These are phyloP conservation scores for Candida ponderosae DNA, from an alignment of 805 yeast genomes.

Conservation along the genomic window DNA sequence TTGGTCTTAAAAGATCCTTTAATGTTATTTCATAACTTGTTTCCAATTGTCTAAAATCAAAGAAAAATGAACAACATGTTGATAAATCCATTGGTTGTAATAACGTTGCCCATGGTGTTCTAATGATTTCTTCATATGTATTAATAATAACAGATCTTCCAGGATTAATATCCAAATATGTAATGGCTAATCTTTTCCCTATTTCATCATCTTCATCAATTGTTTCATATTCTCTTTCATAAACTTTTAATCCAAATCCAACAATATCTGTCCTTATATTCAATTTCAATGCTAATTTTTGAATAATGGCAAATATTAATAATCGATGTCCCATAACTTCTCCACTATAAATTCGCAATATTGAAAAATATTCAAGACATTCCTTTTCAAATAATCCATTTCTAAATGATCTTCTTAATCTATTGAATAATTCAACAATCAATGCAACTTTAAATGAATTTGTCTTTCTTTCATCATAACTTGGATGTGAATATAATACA, in stretches of 20 bases:
- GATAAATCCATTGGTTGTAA: neutral
- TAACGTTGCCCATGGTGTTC: neutral
- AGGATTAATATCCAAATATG: neutral
- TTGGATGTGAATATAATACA: neutral
- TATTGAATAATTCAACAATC: neutral
- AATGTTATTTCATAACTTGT: neutral
- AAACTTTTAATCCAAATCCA: neutral
- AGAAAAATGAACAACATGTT: neutral
- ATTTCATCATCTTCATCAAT: neutral
- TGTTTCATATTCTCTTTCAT: neutral
- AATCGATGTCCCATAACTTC: conserved; percentile 6
- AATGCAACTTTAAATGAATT: neutral
- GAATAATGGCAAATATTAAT: neutral
- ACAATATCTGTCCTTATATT: neutral
- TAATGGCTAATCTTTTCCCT: neutral
- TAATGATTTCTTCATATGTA: neutral
- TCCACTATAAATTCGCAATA: conserved; percentile 10
- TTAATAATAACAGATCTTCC: neutral
- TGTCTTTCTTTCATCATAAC: neutral
- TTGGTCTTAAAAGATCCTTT: neutral
- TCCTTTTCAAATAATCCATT: neutral
- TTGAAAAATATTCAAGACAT: conserved; percentile 6
- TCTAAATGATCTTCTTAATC: neutral
- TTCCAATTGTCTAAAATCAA: neutral
- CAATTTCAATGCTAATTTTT: neutral